Base-by-base conservation (phyloP, 768 basidiomycete genomes). In the Hericium alpestre region DNA sequence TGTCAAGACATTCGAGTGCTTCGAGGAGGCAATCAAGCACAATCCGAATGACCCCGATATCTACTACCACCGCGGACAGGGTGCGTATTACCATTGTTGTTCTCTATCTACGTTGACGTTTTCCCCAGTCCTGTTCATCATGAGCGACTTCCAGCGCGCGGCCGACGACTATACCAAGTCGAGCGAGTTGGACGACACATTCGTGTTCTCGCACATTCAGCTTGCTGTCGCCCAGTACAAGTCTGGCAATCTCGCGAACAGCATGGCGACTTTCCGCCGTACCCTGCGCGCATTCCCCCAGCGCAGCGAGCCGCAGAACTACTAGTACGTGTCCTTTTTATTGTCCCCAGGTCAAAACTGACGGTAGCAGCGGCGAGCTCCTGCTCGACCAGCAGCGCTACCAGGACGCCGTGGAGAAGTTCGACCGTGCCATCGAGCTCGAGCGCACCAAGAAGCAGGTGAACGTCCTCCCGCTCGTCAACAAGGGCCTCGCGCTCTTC, bases 61-160 rank as follows among this genome's bases (percentile, higher is more conserved):
- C 56, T 98, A 91, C 76, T 99, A 99, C 72, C 96, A 99, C 70
- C 91, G 94, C 63, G 96, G 95, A 48, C 96, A 99, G 77, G 90
- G 90, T 89, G 51, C 51, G 77, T 32, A 32, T 9, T 32, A 32
- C 9, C 9, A 32, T 6, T 32, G 9, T 32, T 32, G 1, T 32
- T 32, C 9, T 32, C 6, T 32, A 32, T 56, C 20, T 2, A 1
- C 56, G 9, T 43, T 40, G 27, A 32, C 47, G 7, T 32, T 38
- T 23, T 41, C 0, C 22, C 11, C 58, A 91, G 94, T 98, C 40
- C 77, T 90, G 69, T 99, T 98, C 74, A 95, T 98, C 69, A 90
- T 93, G 78, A 87, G 85, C 70, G 86, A 96, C 61, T 97, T 87
- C 69, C 73, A 74, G 3, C 78, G 87, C 49, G 96, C 96, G 0